These are phyloP conservation scores for Plantago coronopus DNA, from an alignment of 305 asterid species.

Conservation along the genomic window DNA sequence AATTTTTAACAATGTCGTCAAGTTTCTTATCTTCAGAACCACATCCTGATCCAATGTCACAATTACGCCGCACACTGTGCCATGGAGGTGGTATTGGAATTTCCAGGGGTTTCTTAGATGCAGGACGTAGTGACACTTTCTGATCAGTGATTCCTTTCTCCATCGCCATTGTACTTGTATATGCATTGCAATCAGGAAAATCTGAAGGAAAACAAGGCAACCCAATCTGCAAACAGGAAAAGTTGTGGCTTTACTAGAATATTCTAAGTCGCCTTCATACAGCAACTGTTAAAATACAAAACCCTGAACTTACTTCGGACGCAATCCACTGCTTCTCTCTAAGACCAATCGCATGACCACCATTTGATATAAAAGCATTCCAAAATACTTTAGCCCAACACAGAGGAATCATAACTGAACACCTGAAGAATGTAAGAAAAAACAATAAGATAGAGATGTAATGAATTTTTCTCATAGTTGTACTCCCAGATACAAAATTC, in stretches of 20 bases:
- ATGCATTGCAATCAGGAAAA: constrained; percentile 77
- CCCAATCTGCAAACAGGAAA: constrained; percentile 51
- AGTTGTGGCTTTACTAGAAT: neutral
- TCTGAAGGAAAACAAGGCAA: constrained; percentile 72
- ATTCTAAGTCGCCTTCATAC: constrained; percentile 4
- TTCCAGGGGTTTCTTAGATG: constrained; percentile 39
- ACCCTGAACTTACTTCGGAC: constrained; percentile 51
- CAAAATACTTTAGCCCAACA: constrained; percentile 84
- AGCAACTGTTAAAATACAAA: neutral
- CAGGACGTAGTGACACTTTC: constrained; percentile 44
- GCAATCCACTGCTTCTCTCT: constrained; percentile 84
- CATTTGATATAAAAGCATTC: constrained; percentile 48
- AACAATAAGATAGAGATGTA: constrained; percentile 7
- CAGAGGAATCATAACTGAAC: constrained; percentile 76
- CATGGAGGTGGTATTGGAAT: constrained; percentile 68
- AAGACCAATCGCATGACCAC: constrained; percentile 79
- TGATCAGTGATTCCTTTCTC: constrained; percentile 39
- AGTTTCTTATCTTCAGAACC: constrained; percentile 20
- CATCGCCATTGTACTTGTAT: constrained; percentile 43
- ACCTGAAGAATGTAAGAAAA: constrained; percentile 44
- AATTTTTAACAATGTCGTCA: constrained; percentile 19
- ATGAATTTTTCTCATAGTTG: neutral
- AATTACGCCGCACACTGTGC: constrained; percentile 42
- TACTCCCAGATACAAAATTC: neutral
- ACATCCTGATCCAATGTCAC: constrained; percentile 22